Evolutionary conservation across 345 rosid species (phyloP), one percentile per base, ranked within the genome.

Genomic region (Arabis alpina): DNA sequence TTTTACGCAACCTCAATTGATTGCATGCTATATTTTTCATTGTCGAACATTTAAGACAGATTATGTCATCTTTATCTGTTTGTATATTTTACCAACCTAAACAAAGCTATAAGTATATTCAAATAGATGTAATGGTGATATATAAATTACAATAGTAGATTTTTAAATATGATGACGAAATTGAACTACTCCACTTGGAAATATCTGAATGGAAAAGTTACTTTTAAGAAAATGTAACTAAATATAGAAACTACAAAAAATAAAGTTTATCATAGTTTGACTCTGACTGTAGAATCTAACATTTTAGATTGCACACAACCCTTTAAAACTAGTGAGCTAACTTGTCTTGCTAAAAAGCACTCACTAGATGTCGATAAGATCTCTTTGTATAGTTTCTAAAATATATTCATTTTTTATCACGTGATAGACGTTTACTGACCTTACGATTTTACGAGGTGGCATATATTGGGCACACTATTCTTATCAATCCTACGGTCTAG

Each of bases 401-500:
- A 3, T 34, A 15, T 8, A 16, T 58, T 58, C 13, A 19, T 2
- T 8, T n/a, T 34, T 30, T 27, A 59, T 53, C 30, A 65, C 66
- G 61, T 50, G 65, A 36, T 14, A 28, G 61, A 51, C 19, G 44
- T 25, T 50, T 13, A 11, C 47, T 2, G 45, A 34, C 55, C 57
- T 14, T 58, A 58, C 43, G 77, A 65, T 64, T 64, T 19, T 14
- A 54, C 50, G 59, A 30, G 13, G 50, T 58, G 54, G 54, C 57
- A 2, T 1, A 3, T 16, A 13, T 34, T 0, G 50, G 66, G 4
- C 10, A 44, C 5, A 56, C 52, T 24, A 4, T 12, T 27, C 11
- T 44, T 61, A 23, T 19, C 28, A 28, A 68, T 75, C 60, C 41
- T 16, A 75, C 79, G 79, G 79, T 61, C 45, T 40, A 61, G 16